These are phyloP conservation scores for Starmerella khaoyaiensis DNA, from an alignment of 805 yeast genomes.

Conservation along the genomic window DNA sequence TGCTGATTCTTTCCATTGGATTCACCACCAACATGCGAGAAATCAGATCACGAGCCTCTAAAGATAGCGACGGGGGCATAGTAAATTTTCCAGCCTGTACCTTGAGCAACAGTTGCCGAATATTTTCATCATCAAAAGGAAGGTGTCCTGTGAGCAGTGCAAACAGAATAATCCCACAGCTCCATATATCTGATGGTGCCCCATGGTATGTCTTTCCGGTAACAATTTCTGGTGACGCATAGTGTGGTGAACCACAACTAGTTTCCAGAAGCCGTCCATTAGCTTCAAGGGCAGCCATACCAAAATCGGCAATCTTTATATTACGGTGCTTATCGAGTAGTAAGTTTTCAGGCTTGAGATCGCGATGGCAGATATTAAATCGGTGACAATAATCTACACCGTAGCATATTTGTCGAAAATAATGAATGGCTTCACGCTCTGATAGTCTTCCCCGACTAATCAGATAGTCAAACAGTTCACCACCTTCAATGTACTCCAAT, in stretches of 20 bases:
- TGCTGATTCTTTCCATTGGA: slow-evolving; percentile 66
- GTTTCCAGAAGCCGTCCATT: slow-evolving; percentile 75
- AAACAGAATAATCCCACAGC: slow-evolving; percentile 89
- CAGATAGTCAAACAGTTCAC: slow-evolving; percentile 84
- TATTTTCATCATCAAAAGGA: slow-evolving; percentile 94
- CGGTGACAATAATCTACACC: slow-evolving; percentile 80
- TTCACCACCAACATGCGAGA: slow-evolving; percentile 68
- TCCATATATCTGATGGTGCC: slow-evolving; percentile 95
- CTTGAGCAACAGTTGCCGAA: slow-evolving; percentile 70
- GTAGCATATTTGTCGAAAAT: slow-evolving; percentile 72
- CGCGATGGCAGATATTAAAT: slow-evolving; percentile 78
- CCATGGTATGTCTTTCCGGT: slow-evolving; percentile 94
- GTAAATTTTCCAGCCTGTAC: slow-evolving; percentile 81
- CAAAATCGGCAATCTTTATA: slow-evolving; percentile 95
- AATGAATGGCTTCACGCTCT: slow-evolving; percentile 79
- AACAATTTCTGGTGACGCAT: slow-evolving; percentile 96
- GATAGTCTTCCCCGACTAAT: slow-evolving; percentile 80
- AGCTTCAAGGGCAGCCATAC: slow-evolving; percentile 95
- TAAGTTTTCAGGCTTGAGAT: slow-evolving; percentile 70
- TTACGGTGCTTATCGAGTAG: slow-evolving; percentile 69
- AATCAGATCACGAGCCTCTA: slow-evolving; percentile 80
- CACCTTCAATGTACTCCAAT: slow-evolving; percentile 92
- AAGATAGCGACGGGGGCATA: slow-evolving; percentile 67
- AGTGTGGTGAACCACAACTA: slow-evolving; percentile 96
- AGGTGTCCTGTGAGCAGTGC: slow-evolving; percentile 89